Conservation (phyloP, 441 rosid genomes). For the Aleurites moluccanus region DNA sequence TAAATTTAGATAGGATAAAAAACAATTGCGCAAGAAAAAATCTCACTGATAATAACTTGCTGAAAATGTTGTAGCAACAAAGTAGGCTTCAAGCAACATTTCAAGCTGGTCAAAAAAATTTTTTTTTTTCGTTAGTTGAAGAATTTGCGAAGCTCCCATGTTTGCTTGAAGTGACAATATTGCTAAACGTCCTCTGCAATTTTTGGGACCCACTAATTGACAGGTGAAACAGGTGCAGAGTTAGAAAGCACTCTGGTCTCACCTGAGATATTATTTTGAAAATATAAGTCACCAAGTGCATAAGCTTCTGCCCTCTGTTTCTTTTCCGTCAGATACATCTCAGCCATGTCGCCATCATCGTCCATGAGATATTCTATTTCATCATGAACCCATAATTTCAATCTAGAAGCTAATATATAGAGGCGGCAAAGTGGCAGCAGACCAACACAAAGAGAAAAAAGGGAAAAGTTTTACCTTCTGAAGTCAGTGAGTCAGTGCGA, state of each 20-base stretch:
- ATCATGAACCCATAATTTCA: slow-evolving; percentile 70
- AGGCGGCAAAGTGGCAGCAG: slow-evolving; percentile 27
- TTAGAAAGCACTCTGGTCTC: slow-evolving; percentile 46
- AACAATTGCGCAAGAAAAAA: slow-evolving; percentile 10
- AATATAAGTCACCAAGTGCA: slow-evolving; percentile 42
- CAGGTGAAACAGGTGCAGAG: slow-evolving; percentile 92
- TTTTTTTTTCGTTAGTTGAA: slow-evolving; percentile 57
- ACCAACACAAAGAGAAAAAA: slow-evolving; percentile 16
- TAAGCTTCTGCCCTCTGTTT: slow-evolving; percentile 69
- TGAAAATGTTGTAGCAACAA: slow-evolving; percentile 68
- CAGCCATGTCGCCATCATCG: slow-evolving; percentile 99
- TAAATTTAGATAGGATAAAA: slow-evolving; percentile 15
- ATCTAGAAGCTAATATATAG: slow-evolving; percentile 26
- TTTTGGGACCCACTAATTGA: slow-evolving; percentile 49
- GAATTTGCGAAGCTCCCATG: slow-evolving; percentile 69
- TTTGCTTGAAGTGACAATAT: slow-evolving; percentile 56
- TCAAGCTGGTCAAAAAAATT: slow-evolving; percentile 94
- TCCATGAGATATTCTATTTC: slow-evolving; percentile 98
- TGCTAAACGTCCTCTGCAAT: slow-evolving; percentile 91
- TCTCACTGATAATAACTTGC: slow-evolving; percentile 85
- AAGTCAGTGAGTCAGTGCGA: slow-evolving; percentile 85
- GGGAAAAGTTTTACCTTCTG: slow-evolving; percentile 65
- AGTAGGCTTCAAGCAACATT: slow-evolving; percentile 97
- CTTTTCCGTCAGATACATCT: no score
- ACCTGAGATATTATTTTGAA: slow-evolving; percentile 38